Base-by-base conservation (phyloP, 257 asterid genomes). In the Oldenlandia corymbosa region DNA sequence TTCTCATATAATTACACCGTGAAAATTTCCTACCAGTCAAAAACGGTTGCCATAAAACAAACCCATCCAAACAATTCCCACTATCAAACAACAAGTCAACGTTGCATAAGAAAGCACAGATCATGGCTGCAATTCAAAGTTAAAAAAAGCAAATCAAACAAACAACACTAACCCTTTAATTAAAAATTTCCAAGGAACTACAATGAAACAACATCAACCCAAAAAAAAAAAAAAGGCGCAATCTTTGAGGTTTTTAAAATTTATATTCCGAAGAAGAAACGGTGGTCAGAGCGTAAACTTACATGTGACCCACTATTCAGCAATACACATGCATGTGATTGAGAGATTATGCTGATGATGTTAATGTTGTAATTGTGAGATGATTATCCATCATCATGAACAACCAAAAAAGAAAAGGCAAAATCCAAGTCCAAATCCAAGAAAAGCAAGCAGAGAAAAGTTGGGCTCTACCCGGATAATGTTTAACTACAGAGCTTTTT, bases 81-180 rank as follows among this genome's bases (percentile, higher is more conserved):
- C 65, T 17, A 32, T 7, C 7, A 32, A 13, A 34, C 69, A 59
- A 62, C 12, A 54, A 64, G 70, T 67, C 65, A 64, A 67, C 66
- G 68, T 73, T 42, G 69, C 27, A 64, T 68, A 62, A 64, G 12
- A 67, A 20, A 39, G 60, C 76, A 53, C 58, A 76, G 73, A 76
- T 78, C 71, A 51, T 45, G 17, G 14, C 53, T 27, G 10, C 8
- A 47, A 69, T 31, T 53, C 64, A 57, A 46, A 42, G 36, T 60
- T 41, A 26, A 65, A 31, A 60, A 65, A 31, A 60, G 14, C 52
- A 41, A 12, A 61, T 63, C 56, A 21, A 32, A 39, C 11, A 23
- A 53, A 46, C 10, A 64, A 39, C 7, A 60, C 28, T 64, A 53
- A 36, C 26, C 55, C 37, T n/a, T n/a, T n/a, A n/a, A 57, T 24